phyloP scores from a whole-genome alignment of 2,329 filamentous ascomycete genomes.

The Fusarium incarnatum region DNA sequence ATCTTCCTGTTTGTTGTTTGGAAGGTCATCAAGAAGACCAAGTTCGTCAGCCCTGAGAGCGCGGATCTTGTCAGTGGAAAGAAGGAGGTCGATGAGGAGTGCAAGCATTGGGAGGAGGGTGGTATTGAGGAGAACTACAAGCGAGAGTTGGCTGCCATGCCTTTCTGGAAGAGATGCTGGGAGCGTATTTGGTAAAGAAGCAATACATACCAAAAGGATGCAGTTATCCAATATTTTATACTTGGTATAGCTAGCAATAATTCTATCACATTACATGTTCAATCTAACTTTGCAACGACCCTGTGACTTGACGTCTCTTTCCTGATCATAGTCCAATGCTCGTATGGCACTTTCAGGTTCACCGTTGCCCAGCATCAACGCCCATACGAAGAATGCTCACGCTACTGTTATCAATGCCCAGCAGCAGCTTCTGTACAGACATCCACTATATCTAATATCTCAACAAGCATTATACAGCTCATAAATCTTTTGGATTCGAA shows the following conservation, averaged over 20 bases:
- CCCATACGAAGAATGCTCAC: background rate
- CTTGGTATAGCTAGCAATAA: background rate
- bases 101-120: slow-evolving; percentile 58
- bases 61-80: slow-evolving; percentile 62
- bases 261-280: slow-evolving; percentile 5
- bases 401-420: fast-evolving
- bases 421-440: background rate
- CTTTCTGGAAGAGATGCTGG: slow-evolving; percentile 52
- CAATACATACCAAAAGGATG: background rate
- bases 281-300: fast-evolving
- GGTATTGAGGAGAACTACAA: slow-evolving; percentile 60
- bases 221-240: background rate
- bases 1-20: slow-evolving; percentile 64
- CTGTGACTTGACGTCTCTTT: background rate
- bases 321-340: fast-evolving
- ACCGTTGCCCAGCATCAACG: background rate
- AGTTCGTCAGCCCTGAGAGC: slow-evolving; percentile 45
- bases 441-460: background rate
- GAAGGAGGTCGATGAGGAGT: slow-evolving; percentile 71
- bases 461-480: no score
- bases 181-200: slow-evolving; percentile 53
- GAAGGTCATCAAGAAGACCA: slow-evolving; percentile 61
- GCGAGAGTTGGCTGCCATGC: slow-evolving; percentile 52
- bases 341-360: background rate
- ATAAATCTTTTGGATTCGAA: no score